phyloP scores from a whole-genome alignment of 192 early-diverging fungal species.

The Backusella parvicylindrica region DNA sequence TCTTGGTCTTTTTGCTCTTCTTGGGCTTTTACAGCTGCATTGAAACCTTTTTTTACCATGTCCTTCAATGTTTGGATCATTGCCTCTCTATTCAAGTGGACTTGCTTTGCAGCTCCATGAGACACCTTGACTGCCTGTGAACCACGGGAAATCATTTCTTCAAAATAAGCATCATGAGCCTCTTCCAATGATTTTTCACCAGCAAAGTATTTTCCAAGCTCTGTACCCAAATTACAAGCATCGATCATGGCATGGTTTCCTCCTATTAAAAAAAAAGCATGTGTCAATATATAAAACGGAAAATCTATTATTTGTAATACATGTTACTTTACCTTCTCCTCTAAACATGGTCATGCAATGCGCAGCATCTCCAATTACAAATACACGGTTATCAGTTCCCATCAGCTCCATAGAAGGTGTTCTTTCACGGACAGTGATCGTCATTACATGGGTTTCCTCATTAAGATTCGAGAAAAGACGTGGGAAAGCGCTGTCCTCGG shows the following conservation, averaged over 20 bases:
- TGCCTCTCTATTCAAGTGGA: neutral
- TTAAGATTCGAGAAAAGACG: neutral
- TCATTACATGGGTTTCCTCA: neutral
- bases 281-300: no score
- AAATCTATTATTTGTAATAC: neutral
- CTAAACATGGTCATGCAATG: constrained; percentile 26
- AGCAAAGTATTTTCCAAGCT: neutral
- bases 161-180: neutral
- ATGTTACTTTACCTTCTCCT: constrained; percentile 15
- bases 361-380: constrained; percentile 18
- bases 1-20: neutral
- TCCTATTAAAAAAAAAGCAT: constrained; percentile 4
- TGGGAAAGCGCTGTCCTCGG: neutral
- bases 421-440: constrained; percentile 10
- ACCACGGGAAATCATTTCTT: constrained; percentile 2
- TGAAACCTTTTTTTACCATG: neutral
- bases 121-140: neutral
- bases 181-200: constrained; percentile 4
- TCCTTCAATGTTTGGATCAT: neutral
- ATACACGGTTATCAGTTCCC: neutral
- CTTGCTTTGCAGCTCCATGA: neutral
- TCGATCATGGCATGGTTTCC: constrained; percentile 24
- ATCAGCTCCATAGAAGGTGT: neutral
- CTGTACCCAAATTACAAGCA: constrained; percentile 4
- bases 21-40: neutral